phyloP scores from a whole-genome alignment of 495 filamentous ascomycete species.

The Oidiodendron maius region DNA sequence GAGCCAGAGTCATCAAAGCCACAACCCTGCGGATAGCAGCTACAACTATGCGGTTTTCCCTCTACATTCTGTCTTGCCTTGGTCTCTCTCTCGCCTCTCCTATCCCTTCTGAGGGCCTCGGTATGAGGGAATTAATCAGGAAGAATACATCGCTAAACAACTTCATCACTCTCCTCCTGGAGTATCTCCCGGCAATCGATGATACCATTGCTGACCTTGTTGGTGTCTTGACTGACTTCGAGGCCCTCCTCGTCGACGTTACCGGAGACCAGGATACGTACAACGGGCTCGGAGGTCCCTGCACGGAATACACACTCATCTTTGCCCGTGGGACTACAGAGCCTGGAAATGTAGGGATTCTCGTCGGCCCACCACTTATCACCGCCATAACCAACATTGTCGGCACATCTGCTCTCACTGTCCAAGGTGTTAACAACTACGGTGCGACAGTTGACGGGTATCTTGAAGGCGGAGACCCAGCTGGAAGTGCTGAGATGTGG shows the following conservation, averaged over 20 bases:
- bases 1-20: not conserved
- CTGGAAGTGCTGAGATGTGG: slow-evolving; percentile 32
- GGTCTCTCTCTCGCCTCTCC: slow-evolving; percentile 12
- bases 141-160: slow-evolving; percentile 23
- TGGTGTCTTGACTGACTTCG: slow-evolving; percentile 18
- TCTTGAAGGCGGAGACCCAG: slow-evolving; percentile 36
- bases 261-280: slow-evolving; percentile 30
- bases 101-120: slow-evolving; percentile 1
- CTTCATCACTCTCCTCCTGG: slow-evolving; percentile 23
- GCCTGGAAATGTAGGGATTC: slow-evolving; percentile 48
- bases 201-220: slow-evolving; percentile 15
- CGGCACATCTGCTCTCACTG: slow-evolving; percentile 33
- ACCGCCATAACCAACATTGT: slow-evolving; percentile 32
- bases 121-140: slow-evolving; percentile 8
- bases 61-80: slow-evolving; percentile 6
- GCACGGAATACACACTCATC: slow-evolving; percentile 47
- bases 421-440: slow-evolving; percentile 53
- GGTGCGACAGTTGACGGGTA: slow-evolving; percentile 33
- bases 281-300: slow-evolving; percentile 38
- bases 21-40: not conserved
- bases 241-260: slow-evolving; percentile 18
- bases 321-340: slow-evolving; percentile 55
- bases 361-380: slow-evolving; percentile 46
- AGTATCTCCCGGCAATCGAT: slow-evolving; percentile 23
- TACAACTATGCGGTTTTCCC: slow-evolving; percentile 3